A percentile compares a stretch with the other conserved stretches of the same genome.
Evolutionary conservation across 495 filamentous ascomycete genomes (phyloP).

Genomic region (Penicillium daleae): DNA sequence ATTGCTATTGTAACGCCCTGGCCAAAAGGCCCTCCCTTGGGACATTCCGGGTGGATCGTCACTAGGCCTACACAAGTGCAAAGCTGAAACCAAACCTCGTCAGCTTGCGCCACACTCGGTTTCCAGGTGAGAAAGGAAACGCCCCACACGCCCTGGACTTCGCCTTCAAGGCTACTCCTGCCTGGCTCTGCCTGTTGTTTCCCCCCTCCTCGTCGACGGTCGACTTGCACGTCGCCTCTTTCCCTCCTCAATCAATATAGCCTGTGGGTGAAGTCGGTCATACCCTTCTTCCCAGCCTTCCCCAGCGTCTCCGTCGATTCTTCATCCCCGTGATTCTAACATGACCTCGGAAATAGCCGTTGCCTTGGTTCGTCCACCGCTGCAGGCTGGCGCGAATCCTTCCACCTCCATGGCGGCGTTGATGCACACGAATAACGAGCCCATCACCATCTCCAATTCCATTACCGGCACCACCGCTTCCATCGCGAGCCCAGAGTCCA

Average conservation of each 20-base stretch:
- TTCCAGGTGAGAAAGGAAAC: slow-evolving; percentile 40
- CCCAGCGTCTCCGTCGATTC: slow-evolving; percentile 4
- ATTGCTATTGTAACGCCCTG: slow-evolving; percentile 21
- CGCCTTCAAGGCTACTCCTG: slow-evolving; percentile 15
- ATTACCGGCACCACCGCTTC: slow-evolving; percentile 34
- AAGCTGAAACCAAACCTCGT: slow-evolving; percentile 50
- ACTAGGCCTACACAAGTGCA: slow-evolving; percentile 31
- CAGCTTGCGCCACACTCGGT: slow-evolving; percentile 57
- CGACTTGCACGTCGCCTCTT: slow-evolving; percentile 14
- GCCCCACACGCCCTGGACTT: slow-evolving; percentile 48
- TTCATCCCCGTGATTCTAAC: slow-evolving; percentile 63
- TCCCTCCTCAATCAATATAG: not conserved
- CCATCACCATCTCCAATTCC: slow-evolving; percentile 45
- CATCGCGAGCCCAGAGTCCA: slow-evolving; percentile 38
- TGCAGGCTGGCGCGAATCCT: slow-evolving; percentile 40
- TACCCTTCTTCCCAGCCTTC: slow-evolving; percentile 9
- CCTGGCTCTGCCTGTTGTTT: slow-evolving; percentile 11
- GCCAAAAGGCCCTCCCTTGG: slow-evolving; percentile 21
- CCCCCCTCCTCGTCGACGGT: slow-evolving; percentile 15
- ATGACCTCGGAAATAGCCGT: slow-evolving; percentile 70
- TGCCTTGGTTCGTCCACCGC: slow-evolving; percentile 54
- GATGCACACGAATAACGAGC: slow-evolving; percentile 52
- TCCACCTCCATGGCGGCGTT: slow-evolving; percentile 51
- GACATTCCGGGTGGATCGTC: slow-evolving; percentile 28
- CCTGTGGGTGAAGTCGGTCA: slow-evolving; percentile 27